Evolutionary conservation across 441 rosid species (phyloP).

Genomic region (Pelargonium australe): DNA sequence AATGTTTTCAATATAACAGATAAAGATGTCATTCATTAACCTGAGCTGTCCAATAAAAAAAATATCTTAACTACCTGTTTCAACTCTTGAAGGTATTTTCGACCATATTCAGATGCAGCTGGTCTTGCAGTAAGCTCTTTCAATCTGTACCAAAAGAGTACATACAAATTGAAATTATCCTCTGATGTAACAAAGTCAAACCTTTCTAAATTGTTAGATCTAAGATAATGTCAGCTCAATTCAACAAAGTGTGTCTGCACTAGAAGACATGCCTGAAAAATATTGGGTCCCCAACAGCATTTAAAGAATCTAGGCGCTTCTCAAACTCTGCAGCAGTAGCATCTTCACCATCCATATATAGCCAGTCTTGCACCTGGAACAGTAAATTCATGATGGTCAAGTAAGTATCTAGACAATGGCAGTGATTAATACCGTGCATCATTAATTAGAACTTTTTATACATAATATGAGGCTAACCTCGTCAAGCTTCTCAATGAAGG

Average conservation of each 20-base stretch:
- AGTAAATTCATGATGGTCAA: slow-evolving; percentile 4
- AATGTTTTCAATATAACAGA: too few relatives aligned
- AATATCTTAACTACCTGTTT: slow-evolving; percentile 41
- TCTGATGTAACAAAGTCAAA: background rate
- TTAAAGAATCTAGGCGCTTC: slow-evolving; percentile 58
- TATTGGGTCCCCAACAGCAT: slow-evolving; percentile 71
- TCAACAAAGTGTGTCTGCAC: too few relatives aligned
- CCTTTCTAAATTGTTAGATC: slow-evolving; percentile 1
- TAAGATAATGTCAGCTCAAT: too few relatives aligned
- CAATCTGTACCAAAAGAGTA: slow-evolving; percentile 36
- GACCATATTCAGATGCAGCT: slow-evolving; percentile 52
- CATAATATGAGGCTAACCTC: slow-evolving; percentile 42
- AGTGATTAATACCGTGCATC: background rate
- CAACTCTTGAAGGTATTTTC: slow-evolving; percentile 51
- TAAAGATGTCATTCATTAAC: too few relatives aligned
- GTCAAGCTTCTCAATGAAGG: slow-evolving; percentile 79
- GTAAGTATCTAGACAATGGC: background rate
- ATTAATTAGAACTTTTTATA: background rate
- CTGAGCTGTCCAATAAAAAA: background rate
- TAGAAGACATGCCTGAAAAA: slow-evolving; percentile 53
- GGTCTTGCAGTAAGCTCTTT: slow-evolving; percentile 85
- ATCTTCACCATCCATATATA: slow-evolving; percentile 94
- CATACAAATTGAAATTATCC: background rate
- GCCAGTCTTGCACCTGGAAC: slow-evolving; percentile 92
- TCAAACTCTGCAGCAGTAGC: slow-evolving; percentile 71